These are phyloP conservation scores for Aspergillus coremiiformis DNA, from an alignment of 495 filamentous ascomycete genomes.

Conservation along the genomic window DNA sequence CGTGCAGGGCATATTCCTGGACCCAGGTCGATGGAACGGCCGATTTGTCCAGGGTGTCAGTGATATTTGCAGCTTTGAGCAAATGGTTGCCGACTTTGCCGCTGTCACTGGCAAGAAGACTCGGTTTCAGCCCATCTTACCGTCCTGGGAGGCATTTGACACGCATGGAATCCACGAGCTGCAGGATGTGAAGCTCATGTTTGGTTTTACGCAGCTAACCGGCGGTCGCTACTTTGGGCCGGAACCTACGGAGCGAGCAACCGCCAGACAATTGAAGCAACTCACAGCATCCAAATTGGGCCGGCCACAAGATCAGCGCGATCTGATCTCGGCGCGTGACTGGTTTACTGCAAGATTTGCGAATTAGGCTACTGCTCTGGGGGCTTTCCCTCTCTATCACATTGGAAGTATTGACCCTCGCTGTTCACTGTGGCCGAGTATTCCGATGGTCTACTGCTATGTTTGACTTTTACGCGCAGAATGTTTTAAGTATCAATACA, in stretches of 20 bases:
- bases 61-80: slow-evolving; percentile 3
- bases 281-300: neutral
- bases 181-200: neutral
- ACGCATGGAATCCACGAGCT: neutral
- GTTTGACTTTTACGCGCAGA: neutral
- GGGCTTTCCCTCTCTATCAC: neutral
- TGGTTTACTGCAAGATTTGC: neutral
- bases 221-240: neutral
- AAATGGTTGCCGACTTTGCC: neutral
- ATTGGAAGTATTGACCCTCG: neutral
- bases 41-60: slow-evolving; percentile 3
- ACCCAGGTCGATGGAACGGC: slow-evolving; percentile 12
- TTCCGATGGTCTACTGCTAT: neutral
- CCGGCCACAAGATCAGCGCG: neutral
- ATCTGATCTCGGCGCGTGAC: neutral
- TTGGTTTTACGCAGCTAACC: neutral
- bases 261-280: neutral
- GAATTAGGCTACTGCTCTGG: neutral
- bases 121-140: neutral
- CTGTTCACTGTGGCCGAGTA: neutral
- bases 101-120: neutral
- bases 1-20: slow-evolving; percentile 27
- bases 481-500: too few relatives aligned
- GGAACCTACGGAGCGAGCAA: neutral
- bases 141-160: neutral